These are phyloP conservation scores for Monascus ruber DNA, from an alignment of 2,329 filamentous ascomycete genomes.

Conservation along the genomic window DNA sequence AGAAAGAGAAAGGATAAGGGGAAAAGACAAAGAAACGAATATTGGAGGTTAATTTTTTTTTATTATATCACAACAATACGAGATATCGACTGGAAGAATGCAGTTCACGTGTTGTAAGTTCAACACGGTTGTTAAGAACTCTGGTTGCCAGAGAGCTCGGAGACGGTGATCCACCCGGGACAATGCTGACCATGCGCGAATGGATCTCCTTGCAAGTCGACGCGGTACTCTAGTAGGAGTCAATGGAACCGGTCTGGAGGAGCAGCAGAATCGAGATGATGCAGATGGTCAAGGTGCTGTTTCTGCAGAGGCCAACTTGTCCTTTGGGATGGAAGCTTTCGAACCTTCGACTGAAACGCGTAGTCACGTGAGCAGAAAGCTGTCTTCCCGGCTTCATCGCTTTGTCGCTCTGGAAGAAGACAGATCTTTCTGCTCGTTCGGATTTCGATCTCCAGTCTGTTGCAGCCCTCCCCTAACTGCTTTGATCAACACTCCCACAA, in stretches of 20 bases:
- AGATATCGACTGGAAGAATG: not conserved
- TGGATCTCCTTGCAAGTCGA: constrained; percentile 41
- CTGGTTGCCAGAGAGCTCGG: constrained; percentile 16
- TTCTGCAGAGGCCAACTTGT: constrained; percentile 29
- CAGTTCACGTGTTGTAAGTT: not conserved
- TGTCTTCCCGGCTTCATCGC: not conserved
- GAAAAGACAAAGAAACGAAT: too few species aligned
- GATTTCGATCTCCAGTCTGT: too few species aligned
- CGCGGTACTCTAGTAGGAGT: constrained; percentile 39
- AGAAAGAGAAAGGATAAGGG: too few species aligned
- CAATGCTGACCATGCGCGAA: constrained; percentile 38
- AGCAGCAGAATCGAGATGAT: too few species aligned
- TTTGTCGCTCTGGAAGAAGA: too few species aligned
- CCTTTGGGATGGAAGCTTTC: constrained; percentile 15
- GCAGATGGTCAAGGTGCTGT: too few species aligned
- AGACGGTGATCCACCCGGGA: constrained; percentile 35
- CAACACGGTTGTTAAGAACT: constrained; percentile 6
- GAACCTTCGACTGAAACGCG: not conserved
- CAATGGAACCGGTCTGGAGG: constrained; percentile 28
- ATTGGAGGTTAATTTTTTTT: too few species aligned
- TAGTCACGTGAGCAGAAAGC: not conserved
- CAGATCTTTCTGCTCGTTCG: too few species aligned
- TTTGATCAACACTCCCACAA: constrained; percentile 7
- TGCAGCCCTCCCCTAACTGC: not conserved
- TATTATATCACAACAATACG: too few species aligned